Conservation (phyloP, 2,329 filamentous ascomycete species). For the Xenoacremonium recifei region DNA sequence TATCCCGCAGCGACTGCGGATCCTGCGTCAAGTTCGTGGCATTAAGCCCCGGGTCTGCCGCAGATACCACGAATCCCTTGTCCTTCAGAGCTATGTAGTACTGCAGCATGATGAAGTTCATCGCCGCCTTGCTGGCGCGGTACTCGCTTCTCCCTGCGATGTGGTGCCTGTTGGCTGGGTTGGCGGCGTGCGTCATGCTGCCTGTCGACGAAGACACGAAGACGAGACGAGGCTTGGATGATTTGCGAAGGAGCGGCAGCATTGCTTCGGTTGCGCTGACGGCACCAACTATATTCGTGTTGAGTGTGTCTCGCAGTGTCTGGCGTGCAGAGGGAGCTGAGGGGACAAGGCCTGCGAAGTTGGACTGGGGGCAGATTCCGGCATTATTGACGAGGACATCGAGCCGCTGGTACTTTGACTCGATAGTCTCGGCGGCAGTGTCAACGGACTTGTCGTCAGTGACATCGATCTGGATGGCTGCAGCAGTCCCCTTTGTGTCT, state of each 20-base stretch:
- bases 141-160: constrained; percentile 6
- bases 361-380: constrained; percentile 2
- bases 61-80: constrained; percentile 4
- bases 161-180: constrained; percentile 2
- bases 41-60: constrained; percentile 8
- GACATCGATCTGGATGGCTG: constrained; percentile 2
- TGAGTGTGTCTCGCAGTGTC: neutral
- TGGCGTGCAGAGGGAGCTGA: constrained; percentile 1
- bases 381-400: constrained; percentile 10
- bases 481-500: constrained; percentile 7
- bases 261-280: constrained; percentile 8
- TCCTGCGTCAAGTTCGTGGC: constrained; percentile 6
- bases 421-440: constrained; percentile 1
- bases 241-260: constrained; percentile 4
- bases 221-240: constrained; percentile 2
- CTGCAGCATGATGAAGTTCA: constrained; percentile 10
- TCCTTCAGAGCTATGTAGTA: constrained; percentile 6
- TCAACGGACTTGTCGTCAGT: constrained; percentile 2
- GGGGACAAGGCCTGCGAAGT: constrained; percentile 2
- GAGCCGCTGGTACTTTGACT: neutral
- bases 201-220: constrained; percentile 7
- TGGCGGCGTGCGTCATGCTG: constrained; percentile 3
- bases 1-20: constrained; percentile 1
- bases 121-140: constrained; percentile 6
- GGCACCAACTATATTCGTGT: constrained; percentile 2